Conservation (phyloP, 768 basidiomycete species). For the Amanita inopinata region DNA sequence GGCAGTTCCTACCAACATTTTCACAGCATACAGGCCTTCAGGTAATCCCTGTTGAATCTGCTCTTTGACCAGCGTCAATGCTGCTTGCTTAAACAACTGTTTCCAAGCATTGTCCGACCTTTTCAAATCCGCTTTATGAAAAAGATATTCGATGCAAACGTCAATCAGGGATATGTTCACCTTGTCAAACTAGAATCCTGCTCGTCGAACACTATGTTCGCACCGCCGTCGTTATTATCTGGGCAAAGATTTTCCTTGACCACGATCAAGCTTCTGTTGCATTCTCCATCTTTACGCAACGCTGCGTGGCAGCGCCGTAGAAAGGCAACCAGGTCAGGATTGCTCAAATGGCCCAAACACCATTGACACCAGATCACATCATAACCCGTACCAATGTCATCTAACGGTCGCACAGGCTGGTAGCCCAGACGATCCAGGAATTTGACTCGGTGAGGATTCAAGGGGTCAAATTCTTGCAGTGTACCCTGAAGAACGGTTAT, state of each 20-base stretch:
- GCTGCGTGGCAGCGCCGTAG: slow-evolving; percentile 54
- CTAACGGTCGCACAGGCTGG: slow-evolving; percentile 28
- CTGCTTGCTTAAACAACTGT: slow-evolving; percentile 61
- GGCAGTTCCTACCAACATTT: slow-evolving; percentile 49
- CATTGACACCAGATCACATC: slow-evolving; percentile 97
- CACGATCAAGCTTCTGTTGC: slow-evolving; percentile 53
- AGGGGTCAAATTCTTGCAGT: slow-evolving; percentile 75
- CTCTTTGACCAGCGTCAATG: slow-evolving; percentile 60
- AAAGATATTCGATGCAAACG: neutral
- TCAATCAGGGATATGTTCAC: slow-evolving; percentile 25
- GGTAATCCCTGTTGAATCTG: slow-evolving; percentile 81
- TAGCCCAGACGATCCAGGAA: slow-evolving; percentile 64
- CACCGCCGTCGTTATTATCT: slow-evolving; percentile 39
- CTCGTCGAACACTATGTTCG: slow-evolving; percentile 61
- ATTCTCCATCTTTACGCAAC: slow-evolving; percentile 33
- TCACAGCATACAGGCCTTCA: slow-evolving; percentile 70
- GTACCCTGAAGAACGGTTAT: slow-evolving; percentile 75
- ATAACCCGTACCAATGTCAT: slow-evolving; percentile 53
- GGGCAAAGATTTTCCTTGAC: slow-evolving; percentile 89
- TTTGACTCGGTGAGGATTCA: slow-evolving; percentile 31
- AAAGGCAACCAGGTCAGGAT: slow-evolving; percentile 71
- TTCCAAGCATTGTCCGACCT: slow-evolving; percentile 87
- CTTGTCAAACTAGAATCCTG: slow-evolving; percentile 87
- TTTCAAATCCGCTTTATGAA: slow-evolving; percentile 10
- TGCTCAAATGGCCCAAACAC: slow-evolving; percentile 84